Conservation (phyloP, 2,329 filamentous ascomycete species). For the Rachicladosporium sp. region DNA sequence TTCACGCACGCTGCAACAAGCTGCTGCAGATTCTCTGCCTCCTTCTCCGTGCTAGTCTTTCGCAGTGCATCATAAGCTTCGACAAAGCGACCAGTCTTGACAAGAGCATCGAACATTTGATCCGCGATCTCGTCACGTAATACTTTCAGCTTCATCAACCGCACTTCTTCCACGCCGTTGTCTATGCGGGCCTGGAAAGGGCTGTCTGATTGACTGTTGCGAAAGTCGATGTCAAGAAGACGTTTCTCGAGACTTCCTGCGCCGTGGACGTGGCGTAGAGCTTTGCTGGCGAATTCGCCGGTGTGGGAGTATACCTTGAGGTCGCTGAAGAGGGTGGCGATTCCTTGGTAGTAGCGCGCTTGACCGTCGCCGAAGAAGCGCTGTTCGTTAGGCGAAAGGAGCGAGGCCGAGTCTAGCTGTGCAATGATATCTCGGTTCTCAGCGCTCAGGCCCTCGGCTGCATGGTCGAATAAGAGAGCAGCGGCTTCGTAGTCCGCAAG, state of each 20-base stretch:
- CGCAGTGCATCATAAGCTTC: constrained; percentile 69
- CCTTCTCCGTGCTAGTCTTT: constrained; percentile 59
- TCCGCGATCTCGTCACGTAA: constrained; percentile 61
- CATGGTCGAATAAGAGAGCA: constrained; percentile 65
- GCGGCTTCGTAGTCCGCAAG: constrained; percentile 63
- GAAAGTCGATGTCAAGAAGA: constrained; percentile 13
- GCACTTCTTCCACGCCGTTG: constrained; percentile 22
- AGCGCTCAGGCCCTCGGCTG: constrained; percentile 31
- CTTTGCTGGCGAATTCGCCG: constrained; percentile 65
- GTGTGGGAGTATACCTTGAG: constrained; percentile 67
- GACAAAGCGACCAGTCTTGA: constrained; percentile 68
- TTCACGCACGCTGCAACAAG: constrained; percentile 40
- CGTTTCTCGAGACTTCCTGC: constrained; percentile 5
- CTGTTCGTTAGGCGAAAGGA: constrained; percentile 66
- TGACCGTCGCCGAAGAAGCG: constrained; percentile 57
- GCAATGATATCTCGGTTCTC: neutral
- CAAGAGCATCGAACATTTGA: constrained; percentile 70
- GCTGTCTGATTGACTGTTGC: constrained; percentile 18
- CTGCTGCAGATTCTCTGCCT: constrained; percentile 53
- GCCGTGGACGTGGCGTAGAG: constrained; percentile 5
- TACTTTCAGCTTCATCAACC: constrained; percentile 17
- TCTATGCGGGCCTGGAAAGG: constrained; percentile 16
- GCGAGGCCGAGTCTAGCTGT: constrained; percentile 36
- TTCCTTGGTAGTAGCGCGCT: constrained; percentile 74
- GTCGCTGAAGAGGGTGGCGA: constrained; percentile 70